phyloP scores from a whole-genome alignment of 1,284 basidiomycete species.

The Stygiomarasmius scandens region DNA sequence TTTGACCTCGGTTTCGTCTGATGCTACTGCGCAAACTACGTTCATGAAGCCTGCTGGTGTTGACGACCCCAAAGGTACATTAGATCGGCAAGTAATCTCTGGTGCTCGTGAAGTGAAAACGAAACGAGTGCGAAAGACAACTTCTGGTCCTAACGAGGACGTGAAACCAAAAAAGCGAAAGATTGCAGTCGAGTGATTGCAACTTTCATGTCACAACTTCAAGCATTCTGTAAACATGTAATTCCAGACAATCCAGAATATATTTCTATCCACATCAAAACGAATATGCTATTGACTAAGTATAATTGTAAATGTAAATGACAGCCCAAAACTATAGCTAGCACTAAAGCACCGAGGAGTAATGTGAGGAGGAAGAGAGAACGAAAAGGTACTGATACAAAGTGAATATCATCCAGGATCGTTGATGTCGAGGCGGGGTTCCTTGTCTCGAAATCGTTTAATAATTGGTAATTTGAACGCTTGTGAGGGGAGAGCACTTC shows the following conservation, averaged over 20 bases:
- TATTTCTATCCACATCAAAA: not conserved
- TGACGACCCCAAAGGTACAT: slow-evolving; percentile 41
- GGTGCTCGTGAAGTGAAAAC: slow-evolving; percentile 27
- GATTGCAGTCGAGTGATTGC: not conserved
- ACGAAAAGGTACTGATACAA: not conserved
- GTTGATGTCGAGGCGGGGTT: slow-evolving; percentile 8
- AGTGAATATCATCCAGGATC: slow-evolving; percentile 15
- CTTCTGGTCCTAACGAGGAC: slow-evolving; percentile 23
- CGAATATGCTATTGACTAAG: not conserved
- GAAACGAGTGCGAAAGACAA: slow-evolving; percentile 30
- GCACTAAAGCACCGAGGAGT: slow-evolving; percentile 8
- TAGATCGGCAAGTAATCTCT: slow-evolving; percentile 20
- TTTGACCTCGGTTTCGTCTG: slow-evolving; percentile 8
- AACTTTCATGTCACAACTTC: not conserved
- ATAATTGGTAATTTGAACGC: slow-evolving; percentile 16
- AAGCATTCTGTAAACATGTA: not conserved
- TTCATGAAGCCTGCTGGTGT: slow-evolving; percentile 62
- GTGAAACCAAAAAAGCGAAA: slow-evolving; percentile 37
- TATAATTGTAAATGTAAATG: slow-evolving; percentile 1
- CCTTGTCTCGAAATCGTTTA: slow-evolving; percentile 14
- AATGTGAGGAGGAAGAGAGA: not conserved
- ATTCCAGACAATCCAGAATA: not conserved
- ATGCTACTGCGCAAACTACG: slow-evolving; percentile 12
- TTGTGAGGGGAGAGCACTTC: slow-evolving; percentile 22
- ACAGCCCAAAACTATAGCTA: slow-evolving; percentile 4